Percentiles rank a stretch among this genome's conserved stretches.
Conservation (phyloP, 2,329 filamentous ascomycete genomes). For the Calonectria pseudoreteaudii region DNA sequence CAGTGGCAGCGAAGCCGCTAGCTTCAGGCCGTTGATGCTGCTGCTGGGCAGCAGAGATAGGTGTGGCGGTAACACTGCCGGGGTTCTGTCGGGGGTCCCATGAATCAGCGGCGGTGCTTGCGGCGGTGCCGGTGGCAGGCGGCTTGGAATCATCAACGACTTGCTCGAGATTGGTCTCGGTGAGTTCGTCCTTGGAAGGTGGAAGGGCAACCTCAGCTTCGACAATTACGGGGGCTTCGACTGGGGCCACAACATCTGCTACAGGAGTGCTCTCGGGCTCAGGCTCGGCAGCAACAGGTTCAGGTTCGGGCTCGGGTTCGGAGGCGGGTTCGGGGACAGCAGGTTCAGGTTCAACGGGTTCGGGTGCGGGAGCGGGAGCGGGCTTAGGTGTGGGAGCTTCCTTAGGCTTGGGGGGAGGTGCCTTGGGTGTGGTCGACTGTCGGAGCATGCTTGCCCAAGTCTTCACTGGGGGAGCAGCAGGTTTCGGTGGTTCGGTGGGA, state of each 20-base stretch:
- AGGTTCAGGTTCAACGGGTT: slow-evolving; percentile 49
- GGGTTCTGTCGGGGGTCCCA: slow-evolving; percentile 77
- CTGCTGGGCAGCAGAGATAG: slow-evolving; percentile 72
- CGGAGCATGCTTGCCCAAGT: slow-evolving; percentile 84
- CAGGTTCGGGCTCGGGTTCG: slow-evolving; percentile 49
- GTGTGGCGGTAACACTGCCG: slow-evolving; percentile 72
- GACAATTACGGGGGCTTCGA: slow-evolving; percentile 24
- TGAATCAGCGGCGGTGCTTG: slow-evolving; percentile 89
- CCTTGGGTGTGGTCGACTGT: slow-evolving; percentile 68
- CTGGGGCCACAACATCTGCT: slow-evolving; percentile 28
- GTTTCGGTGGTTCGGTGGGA: slow-evolving; percentile 52
- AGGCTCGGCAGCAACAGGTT: slow-evolving; percentile 46
- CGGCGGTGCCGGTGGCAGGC: slow-evolving; percentile 82
- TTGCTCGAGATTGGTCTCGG: slow-evolving; percentile 92
- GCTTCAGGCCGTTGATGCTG: slow-evolving; percentile 68
- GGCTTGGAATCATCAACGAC: slow-evolving; percentile 85
- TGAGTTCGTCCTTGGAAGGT: slow-evolving; percentile 85
- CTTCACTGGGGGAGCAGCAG: slow-evolving; percentile 60
- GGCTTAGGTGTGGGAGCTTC: slow-evolving; percentile 60
- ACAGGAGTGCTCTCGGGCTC: slow-evolving; percentile 21
- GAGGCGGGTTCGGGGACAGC: slow-evolving; percentile 48
- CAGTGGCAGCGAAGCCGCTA: slow-evolving; percentile 81
- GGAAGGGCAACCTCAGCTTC: slow-evolving; percentile 62
- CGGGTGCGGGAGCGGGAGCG: slow-evolving; percentile 46
- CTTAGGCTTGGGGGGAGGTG: slow-evolving; percentile 66